phyloP scores from a whole-genome alignment of 176 grass and related monocot genomes.

The Themeda triandra region DNA sequence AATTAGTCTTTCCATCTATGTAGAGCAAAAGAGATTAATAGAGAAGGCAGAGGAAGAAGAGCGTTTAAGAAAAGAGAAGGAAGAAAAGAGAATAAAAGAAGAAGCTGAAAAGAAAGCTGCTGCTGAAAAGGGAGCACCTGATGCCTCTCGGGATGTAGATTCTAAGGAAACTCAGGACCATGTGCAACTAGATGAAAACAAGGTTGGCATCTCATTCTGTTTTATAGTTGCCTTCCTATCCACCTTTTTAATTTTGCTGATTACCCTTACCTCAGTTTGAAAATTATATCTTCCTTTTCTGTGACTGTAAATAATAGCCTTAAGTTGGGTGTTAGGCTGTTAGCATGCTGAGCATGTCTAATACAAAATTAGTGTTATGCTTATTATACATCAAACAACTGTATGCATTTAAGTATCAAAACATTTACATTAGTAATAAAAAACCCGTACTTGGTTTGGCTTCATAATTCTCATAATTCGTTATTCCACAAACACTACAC shows the following conservation, averaged over 20 bases:
- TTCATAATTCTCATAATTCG: constrained; percentile 11
- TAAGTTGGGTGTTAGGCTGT: background rate
- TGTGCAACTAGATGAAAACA: constrained; percentile 41
- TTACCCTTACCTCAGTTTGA: constrained; percentile 13
- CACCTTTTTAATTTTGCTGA: constrained; percentile 1
- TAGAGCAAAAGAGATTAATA: constrained; percentile 93
- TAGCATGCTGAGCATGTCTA: background rate
- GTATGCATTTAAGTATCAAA: constrained; percentile 8
- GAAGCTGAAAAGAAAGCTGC: constrained; percentile 59
- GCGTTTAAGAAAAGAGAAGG: constrained; percentile 76
- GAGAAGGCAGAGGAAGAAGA: constrained; percentile 92
- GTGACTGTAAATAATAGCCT: background rate
- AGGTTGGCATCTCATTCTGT: constrained; percentile 44
- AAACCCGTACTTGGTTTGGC: background rate
- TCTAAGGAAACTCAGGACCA: constrained; percentile 36
- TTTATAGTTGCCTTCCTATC: constrained; percentile 11
- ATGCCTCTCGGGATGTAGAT: constrained; percentile 43
- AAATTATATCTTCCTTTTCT: background rate
- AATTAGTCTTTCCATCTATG: background rate
- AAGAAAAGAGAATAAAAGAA: constrained; percentile 90
- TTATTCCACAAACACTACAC: background rate
- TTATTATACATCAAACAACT: background rate
- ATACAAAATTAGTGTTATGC: constrained; percentile 12
- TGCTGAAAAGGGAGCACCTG: constrained; percentile 39
- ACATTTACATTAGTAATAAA: background rate